These are phyloP conservation scores for Pythium folliculosum DNA, from an alignment of 352 stramenopile species.

Conservation along the genomic window DNA sequence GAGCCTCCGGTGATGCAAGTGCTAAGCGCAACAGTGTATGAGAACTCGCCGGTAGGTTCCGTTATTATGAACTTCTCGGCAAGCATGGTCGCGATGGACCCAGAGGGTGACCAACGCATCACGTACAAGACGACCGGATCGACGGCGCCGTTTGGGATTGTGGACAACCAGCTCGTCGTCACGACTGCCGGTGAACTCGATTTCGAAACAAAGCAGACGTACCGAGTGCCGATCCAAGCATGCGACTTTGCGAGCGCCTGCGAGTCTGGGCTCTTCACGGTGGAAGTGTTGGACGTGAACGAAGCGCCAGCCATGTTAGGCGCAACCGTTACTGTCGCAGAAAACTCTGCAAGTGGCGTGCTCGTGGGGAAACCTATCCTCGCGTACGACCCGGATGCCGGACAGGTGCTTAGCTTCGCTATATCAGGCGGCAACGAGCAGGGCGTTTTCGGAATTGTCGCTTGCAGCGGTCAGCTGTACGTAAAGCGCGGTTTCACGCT, in stretches of 20 bases:
- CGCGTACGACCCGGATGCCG: constrained; percentile 34
- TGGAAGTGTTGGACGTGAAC: constrained; percentile 34
- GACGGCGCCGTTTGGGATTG: constrained; percentile 20
- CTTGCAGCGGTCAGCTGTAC: constrained; percentile 56
- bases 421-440: constrained; percentile 34
- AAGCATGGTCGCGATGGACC: constrained; percentile 17
- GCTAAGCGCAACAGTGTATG: constrained; percentile 5
- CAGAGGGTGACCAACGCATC: constrained; percentile 27
- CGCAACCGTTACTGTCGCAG: background rate
- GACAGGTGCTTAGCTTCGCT: constrained; percentile 26
- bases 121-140: constrained; percentile 11
- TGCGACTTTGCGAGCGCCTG: constrained; percentile 29
- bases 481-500: constrained; percentile 38
- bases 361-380: constrained; percentile 29
- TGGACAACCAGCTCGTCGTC: constrained; percentile 13
- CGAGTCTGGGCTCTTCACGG: constrained; percentile 7
- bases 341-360: constrained; percentile 25
- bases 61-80: constrained; percentile 27
- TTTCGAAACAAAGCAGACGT: constrained; percentile 22
- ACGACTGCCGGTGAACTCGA: constrained; percentile 7
- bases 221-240: constrained; percentile 19
- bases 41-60: constrained; percentile 30
- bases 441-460: constrained; percentile 45
- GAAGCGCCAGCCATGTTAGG: constrained; percentile 24
- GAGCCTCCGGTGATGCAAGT: constrained; percentile 43